Evolutionary conservation across 23 red algal species (phyloP).

Genomic region (Porphyridium purpureum): DNA sequence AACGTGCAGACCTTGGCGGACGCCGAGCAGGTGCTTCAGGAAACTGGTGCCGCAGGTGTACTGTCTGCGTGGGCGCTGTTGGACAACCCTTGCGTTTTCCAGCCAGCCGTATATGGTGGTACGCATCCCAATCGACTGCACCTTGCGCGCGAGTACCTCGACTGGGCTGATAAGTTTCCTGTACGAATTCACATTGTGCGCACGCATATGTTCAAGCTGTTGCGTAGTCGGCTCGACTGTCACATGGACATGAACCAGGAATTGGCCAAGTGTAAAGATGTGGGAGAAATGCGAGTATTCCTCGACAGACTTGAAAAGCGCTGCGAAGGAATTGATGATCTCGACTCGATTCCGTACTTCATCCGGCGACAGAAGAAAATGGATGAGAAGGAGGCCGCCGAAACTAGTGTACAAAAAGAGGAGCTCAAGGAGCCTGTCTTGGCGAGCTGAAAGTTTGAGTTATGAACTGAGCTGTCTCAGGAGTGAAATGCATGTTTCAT

Average conservation of each 20-base stretch:
- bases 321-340: too few relatives aligned
- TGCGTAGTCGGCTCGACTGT: slow-evolving; percentile 24
- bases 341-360: too few relatives aligned
- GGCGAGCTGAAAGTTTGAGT: too few relatives aligned
- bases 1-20: slow-evolving; percentile 40
- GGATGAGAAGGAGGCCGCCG: too few relatives aligned
- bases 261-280: slow-evolving; percentile 17
- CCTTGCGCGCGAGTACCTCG: slow-evolving; percentile 62
- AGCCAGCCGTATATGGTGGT: neutral
- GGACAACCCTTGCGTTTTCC: slow-evolving; percentile 64
- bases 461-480: too few relatives aligned
- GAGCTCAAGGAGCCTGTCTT: too few relatives aligned
- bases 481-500: too few relatives aligned
- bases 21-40: slow-evolving; percentile 41
- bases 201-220: slow-evolving; percentile 66
- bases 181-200: slow-evolving; percentile 38
- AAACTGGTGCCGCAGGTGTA: slow-evolving; percentile 58
- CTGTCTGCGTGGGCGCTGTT: slow-evolving; percentile 71
- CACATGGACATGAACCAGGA: slow-evolving; percentile 50
- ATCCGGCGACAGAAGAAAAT: too few relatives aligned
- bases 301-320: too few relatives aligned
- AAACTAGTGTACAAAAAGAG: too few relatives aligned
- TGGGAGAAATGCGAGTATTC: slow-evolving; percentile 17
- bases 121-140: slow-evolving; percentile 14
- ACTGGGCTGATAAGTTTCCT: slow-evolving; percentile 23